These are phyloP conservation scores for Leccinum pachyderme DNA, from an alignment of 1,284 basidiomycete genomes.

Conservation along the genomic window DNA sequence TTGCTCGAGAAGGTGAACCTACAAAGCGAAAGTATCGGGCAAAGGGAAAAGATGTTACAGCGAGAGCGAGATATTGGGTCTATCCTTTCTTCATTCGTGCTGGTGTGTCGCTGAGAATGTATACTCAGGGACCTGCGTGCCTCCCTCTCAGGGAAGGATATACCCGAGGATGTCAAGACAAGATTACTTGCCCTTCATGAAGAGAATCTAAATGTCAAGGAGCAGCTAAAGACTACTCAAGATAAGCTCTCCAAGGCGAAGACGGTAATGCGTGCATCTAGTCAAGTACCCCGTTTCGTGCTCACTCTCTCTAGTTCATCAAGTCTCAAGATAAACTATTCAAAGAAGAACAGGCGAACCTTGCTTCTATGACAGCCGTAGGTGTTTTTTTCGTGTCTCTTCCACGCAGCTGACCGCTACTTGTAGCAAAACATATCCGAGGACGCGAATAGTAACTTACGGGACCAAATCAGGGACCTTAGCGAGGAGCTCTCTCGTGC, in stretches of 20 bases:
- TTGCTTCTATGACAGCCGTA: constrained; percentile 31
- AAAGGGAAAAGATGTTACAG: constrained; percentile 80
- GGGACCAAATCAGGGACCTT: constrained; percentile 68
- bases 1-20: constrained; percentile 90
- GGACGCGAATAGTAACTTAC: constrained; percentile 68
- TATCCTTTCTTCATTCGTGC: constrained; percentile 22
- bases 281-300: background rate
- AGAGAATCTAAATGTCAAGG: constrained; percentile 70
- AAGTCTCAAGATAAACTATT: constrained; percentile 88
- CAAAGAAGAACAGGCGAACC: constrained; percentile 69
- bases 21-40: constrained; percentile 83
- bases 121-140: constrained; percentile 65
- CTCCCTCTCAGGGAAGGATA: constrained; percentile 67
- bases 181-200: constrained; percentile 76
- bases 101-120: background rate
- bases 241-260: constrained; percentile 85
- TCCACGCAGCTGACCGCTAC: constrained; percentile 6
- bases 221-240: constrained; percentile 67
- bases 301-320: constrained; percentile 67
- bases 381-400: constrained; percentile 2
- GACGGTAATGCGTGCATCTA: constrained; percentile 43
- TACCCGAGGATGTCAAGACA: constrained; percentile 79
- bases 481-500: constrained; percentile 65
- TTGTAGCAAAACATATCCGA: constrained; percentile 55
- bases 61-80: constrained; percentile 79